Evolutionary conservation across 805 yeast genomes (phyloP).

Genomic region (Pichia membranifaciens): DNA sequence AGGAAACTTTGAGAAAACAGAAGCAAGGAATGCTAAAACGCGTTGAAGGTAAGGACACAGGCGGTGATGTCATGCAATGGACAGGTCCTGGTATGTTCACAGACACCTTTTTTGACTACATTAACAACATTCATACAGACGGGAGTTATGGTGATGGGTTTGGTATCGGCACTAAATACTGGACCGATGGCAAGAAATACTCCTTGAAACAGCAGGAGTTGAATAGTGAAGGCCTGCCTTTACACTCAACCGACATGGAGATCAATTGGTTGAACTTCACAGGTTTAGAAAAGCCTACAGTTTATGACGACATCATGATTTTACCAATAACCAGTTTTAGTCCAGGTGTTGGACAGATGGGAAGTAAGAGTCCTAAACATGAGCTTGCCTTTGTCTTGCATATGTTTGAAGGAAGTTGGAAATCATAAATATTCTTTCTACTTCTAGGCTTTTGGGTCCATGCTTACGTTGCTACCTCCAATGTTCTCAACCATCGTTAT

Average conservation of each 20-base stretch:
- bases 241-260: conserved; percentile 19
- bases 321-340: conserved; percentile 66
- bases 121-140: conserved; percentile 50
- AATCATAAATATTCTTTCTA: conserved; percentile 25
- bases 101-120: conserved; percentile 72
- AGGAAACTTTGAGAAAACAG: conserved; percentile 58
- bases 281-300: conserved; percentile 46
- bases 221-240: conserved; percentile 21
- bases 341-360: conserved; percentile 70
- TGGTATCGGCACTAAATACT: conserved; percentile 29
- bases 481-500: too few species aligned
- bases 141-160: conserved; percentile 30
- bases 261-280: conserved; percentile 65
- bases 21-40: conserved; percentile 39
- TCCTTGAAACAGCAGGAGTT: conserved; percentile 20
- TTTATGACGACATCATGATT: conserved; percentile 62
- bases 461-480: too few species aligned
- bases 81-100: conserved; percentile 97
- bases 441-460: too few species aligned
- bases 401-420: conserved; percentile 64
- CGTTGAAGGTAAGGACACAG: conserved; percentile 54
- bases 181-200: conserved; percentile 22
- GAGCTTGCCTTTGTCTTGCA: conserved; percentile 55
- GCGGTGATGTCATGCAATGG: conserved; percentile 85
- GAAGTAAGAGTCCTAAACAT: conserved; percentile 39